Evolutionary conservation across 352 stramenopile species (phyloP).

Genomic region (Pythium folliculosum): DNA sequence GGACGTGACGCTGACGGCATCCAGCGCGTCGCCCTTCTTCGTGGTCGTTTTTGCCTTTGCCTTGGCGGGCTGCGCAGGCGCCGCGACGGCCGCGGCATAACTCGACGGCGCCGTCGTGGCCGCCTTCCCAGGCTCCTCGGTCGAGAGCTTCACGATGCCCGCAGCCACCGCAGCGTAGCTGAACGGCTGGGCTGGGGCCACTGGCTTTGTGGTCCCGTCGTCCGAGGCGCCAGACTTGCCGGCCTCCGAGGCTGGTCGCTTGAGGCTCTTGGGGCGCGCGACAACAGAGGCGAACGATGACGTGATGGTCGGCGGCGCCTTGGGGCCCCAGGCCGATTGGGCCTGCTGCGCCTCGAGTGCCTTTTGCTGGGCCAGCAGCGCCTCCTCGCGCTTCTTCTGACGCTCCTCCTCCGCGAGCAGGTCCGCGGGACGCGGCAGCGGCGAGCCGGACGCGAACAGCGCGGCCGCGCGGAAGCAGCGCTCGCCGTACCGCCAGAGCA

Average conservation of each 20-base stretch:
- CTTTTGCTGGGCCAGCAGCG: background rate
- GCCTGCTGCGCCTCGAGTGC: background rate
- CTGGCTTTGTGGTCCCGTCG: conserved; percentile 3
- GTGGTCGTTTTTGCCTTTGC: background rate
- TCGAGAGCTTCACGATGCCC: conserved; percentile 50
- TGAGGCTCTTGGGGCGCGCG: conserved; percentile 32
- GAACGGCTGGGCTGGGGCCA: conserved; percentile 38
- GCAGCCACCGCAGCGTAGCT: conserved; percentile 76
- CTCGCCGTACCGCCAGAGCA: conserved; percentile 56
- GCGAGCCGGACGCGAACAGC: conserved; percentile 25
- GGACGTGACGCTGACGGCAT: conserved; percentile 72
- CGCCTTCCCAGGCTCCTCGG: conserved; percentile 12
- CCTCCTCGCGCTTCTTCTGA: conserved; percentile 3
- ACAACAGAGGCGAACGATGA: conserved; percentile 74
- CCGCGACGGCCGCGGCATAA: conserved; percentile 69
- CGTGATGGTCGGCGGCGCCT: conserved; percentile 20
- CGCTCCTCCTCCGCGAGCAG: conserved; percentile 26
- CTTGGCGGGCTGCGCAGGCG: conserved; percentile 24
- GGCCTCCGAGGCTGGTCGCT: conserved; percentile 31
- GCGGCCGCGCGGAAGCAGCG: conserved; percentile 28
- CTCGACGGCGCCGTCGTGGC: conserved; percentile 40
- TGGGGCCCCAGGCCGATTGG: background rate
- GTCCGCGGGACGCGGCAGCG: conserved; percentile 27
- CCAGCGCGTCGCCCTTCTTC: conserved; percentile 30
- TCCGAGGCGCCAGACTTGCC: conserved; percentile 11